A percentile compares a stretch with the other conserved stretches of the same genome.
Evolutionary conservation across 176 grass and related monocot genomes (phyloP).

Genomic region (Guadua angustifolia): DNA sequence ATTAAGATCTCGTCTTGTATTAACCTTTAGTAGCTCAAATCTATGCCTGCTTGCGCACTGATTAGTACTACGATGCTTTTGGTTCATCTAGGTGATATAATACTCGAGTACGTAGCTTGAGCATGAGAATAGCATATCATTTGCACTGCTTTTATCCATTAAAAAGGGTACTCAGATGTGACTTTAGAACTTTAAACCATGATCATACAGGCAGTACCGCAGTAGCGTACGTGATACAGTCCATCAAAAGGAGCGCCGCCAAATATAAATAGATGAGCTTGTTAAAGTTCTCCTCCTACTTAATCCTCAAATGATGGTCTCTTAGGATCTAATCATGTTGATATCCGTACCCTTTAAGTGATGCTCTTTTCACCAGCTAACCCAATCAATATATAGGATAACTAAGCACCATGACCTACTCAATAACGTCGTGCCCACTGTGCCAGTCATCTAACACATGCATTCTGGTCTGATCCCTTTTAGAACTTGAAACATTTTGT

Average conservation of each 20-base stretch:
- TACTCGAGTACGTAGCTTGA: background rate
- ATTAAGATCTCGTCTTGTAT: background rate
- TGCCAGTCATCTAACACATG: background rate
- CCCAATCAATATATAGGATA: background rate
- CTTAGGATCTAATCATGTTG: conserved; percentile 25
- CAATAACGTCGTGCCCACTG: background rate
- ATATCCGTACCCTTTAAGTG: background rate
- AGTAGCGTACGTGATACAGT: background rate
- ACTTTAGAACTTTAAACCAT: conserved; percentile 35
- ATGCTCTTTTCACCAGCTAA: background rate
- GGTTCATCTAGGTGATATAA: conserved; percentile 11
- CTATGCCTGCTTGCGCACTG: background rate
- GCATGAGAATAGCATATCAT: conserved; percentile 16
- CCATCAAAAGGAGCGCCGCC: conserved; percentile 38
- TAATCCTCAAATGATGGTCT: conserved; percentile 38
- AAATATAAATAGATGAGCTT: background rate
- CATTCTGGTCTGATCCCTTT: background rate
- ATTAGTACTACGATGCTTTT: conserved; percentile 28
- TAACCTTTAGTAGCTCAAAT: background rate
- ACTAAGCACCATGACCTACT: conserved; percentile 4
- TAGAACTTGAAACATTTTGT: background rate
- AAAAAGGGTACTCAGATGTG: background rate
- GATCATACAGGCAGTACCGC: background rate
- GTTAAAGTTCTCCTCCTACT: conserved; percentile 27
- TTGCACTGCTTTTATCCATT: conserved; percentile 3